Conservation (phyloP, 2,329 filamentous ascomycete species). For the Apiospora koreana region DNA sequence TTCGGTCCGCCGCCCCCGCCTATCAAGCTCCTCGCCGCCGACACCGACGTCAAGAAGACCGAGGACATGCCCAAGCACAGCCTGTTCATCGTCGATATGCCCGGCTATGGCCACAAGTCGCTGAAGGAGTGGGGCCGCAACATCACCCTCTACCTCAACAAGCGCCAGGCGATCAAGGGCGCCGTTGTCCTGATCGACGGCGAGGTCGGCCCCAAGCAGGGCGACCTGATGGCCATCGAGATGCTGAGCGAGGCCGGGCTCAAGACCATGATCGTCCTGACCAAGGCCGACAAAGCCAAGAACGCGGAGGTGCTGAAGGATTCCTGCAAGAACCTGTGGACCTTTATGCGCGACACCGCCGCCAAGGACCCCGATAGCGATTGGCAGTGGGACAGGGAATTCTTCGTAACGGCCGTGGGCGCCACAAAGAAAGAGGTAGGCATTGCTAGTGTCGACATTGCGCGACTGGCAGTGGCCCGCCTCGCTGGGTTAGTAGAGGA, state of each 20-base stretch:
- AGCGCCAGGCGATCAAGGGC: conserved; percentile 48
- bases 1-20: conserved; percentile 43
- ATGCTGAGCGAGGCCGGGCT: conserved; percentile 47
- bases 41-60: conserved; percentile 24
- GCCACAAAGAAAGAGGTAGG: conserved; percentile 24
- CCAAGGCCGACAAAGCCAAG: conserved; percentile 56
- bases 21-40: conserved; percentile 26
- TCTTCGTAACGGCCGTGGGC: conserved; percentile 33
- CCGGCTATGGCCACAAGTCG: conserved; percentile 51
- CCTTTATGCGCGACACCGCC: conserved; percentile 26
- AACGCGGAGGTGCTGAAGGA: conserved; percentile 25
- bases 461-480: conserved; percentile 31
- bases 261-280: conserved; percentile 52
- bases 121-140: conserved; percentile 53
- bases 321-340: conserved; percentile 29
- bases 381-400: conserved; percentile 31
- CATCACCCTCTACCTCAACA: conserved; percentile 51
- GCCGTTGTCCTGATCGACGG: conserved; percentile 56
- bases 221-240: conserved; percentile 48
- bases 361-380: conserved; percentile 18
- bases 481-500: conserved; percentile 30
- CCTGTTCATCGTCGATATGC: conserved; percentile 53
- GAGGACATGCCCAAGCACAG: conserved; percentile 46
- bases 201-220: conserved; percentile 50
- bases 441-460: conserved; percentile 25